A percentile compares a stretch with the other conserved stretches of the same genome.
These are phyloP conservation scores for Pseudogymnoascus sp. DNA, from an alignment of 2,329 filamentous ascomycete species.

Conservation along the genomic window DNA sequence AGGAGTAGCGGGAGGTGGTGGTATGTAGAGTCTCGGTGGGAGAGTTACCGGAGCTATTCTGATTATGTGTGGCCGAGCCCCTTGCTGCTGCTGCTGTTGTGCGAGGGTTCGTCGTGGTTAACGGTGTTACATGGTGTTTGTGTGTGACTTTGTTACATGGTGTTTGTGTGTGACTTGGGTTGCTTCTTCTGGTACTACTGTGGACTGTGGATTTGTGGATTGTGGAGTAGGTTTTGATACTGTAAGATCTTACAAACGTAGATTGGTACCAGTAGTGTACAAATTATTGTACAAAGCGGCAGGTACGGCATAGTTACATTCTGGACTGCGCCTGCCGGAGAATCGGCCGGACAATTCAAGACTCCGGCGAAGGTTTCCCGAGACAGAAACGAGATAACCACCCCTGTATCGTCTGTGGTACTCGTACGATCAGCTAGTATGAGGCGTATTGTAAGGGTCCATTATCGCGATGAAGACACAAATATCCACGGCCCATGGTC, in stretches of 20 bases:
- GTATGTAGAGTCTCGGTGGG: neutral
- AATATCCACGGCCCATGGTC: neutral
- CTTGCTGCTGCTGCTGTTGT: neutral
- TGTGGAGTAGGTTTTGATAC: neutral
- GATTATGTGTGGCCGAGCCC: neutral
- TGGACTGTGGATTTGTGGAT: neutral
- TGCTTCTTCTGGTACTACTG: neutral
- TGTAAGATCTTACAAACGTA: too few species aligned
- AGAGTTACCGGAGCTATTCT: neutral
- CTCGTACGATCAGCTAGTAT: too few species aligned
- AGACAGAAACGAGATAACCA: conserved; percentile 3
- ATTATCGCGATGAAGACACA: neutral
- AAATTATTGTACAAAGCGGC: neutral
- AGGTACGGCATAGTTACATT: neutral
- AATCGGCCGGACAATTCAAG: neutral
- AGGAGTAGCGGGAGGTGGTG: neutral
- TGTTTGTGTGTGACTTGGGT: neutral
- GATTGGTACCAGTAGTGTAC: neutral
- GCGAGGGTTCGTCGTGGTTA: neutral
- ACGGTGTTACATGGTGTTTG: neutral
- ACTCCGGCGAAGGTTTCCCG: neutral
- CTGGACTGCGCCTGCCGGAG: neutral
- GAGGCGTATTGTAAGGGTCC: neutral
- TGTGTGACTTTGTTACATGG: neutral
- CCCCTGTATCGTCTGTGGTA: too few species aligned